Base-by-base conservation (phyloP, 768 basidiomycete genomes). In the Rhizopogon salebrosus region DNA sequence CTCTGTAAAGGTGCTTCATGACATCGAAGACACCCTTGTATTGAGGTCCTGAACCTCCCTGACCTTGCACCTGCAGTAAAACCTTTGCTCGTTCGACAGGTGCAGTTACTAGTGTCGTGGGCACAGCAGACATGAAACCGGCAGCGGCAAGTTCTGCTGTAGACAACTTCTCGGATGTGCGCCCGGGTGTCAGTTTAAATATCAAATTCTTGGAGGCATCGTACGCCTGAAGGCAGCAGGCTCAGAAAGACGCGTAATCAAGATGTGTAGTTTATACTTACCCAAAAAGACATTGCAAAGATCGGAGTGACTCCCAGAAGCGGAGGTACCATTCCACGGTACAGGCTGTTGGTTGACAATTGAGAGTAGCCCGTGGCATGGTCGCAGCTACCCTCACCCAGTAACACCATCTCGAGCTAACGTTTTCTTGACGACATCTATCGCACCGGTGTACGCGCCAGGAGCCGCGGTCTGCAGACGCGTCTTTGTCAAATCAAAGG, bases 251-350 rank as follows among this genome's bases (percentile, higher is more conserved):
- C 22, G 29, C 8, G 18, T 18, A 39, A 43, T 36, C 13, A 27
- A 37, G 4, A 37, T 38, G 6, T 2, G 24, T 16, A 38, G 18
- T 11, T 14, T 51, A 60, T 27, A 59, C 79, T 53, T 68, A 94
- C 95, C 95, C 95, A 98, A 77, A 99, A 98, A 3, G 93, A 95
- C 27, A 98, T 75, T 3, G 97, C 97, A 62, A 99, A 99, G 64
- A 98, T 98, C 31, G 97, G 97, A 4, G 97, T 98, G 26, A 99
- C 92, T 26, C 95, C 93, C 27, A 97, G 74, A 53, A 98, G 70
- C 40, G 95, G 95, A 31, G 95, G 94, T 3, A 95, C 88, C 72
- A 98, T 92, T 34, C 92, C 93, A 56, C 92, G 89, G 64, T 94
- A 95, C 65, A 95, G 64, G 26, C 92, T 94, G 48, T 36, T 53